A percentile compares a stretch with the other conserved stretches of the same genome.
These are phyloP conservation scores for Exophiala alcalophila DNA, from an alignment of 2,329 filamentous ascomycete species.

Conservation along the genomic window DNA sequence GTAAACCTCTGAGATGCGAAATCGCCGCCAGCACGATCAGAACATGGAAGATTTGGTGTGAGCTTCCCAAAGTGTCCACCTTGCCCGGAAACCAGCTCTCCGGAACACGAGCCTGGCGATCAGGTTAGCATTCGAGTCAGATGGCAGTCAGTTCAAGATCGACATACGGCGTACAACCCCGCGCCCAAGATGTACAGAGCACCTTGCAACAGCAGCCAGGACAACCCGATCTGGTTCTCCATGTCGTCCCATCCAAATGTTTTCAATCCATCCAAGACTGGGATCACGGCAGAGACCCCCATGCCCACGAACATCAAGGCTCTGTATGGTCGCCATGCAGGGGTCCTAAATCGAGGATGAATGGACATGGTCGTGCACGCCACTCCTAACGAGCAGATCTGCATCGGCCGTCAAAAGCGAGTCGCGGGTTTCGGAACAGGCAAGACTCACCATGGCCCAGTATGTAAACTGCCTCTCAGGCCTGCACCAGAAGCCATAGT, in stretches of 20 bases:
- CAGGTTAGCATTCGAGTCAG: constrained; percentile 16
- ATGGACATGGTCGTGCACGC: constrained; percentile 75
- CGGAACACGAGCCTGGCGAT: constrained; percentile 66
- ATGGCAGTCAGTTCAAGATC: neutral
- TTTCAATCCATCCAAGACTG: constrained; percentile 71
- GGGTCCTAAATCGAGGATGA: constrained; percentile 78
- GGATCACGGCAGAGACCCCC: constrained; percentile 78
- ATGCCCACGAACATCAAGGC: constrained; percentile 86
- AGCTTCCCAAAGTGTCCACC: constrained; percentile 90
- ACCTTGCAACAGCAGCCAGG: constrained; percentile 77
- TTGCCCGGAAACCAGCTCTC: constrained; percentile 73
- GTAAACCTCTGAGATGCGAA: constrained; percentile 75
- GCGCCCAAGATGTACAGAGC: constrained; percentile 82
- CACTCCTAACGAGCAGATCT: constrained; percentile 77
- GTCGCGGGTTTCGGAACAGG: neutral
- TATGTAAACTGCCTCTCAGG: constrained; percentile 66
- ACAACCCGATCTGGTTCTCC: constrained; percentile 71
- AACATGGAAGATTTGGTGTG: constrained; percentile 94
- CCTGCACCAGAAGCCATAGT: constrained; percentile 78
- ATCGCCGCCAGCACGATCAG: constrained; percentile 79
- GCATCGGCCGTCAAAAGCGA: constrained; percentile 7
- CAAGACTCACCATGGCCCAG: constrained; percentile 64
- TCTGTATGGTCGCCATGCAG: constrained; percentile 78
- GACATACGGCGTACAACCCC: constrained; percentile 75
- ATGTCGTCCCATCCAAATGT: constrained; percentile 66